Base-by-base conservation (phyloP, 1,284 basidiomycete species). In the Schizophyllum commune region DNA sequence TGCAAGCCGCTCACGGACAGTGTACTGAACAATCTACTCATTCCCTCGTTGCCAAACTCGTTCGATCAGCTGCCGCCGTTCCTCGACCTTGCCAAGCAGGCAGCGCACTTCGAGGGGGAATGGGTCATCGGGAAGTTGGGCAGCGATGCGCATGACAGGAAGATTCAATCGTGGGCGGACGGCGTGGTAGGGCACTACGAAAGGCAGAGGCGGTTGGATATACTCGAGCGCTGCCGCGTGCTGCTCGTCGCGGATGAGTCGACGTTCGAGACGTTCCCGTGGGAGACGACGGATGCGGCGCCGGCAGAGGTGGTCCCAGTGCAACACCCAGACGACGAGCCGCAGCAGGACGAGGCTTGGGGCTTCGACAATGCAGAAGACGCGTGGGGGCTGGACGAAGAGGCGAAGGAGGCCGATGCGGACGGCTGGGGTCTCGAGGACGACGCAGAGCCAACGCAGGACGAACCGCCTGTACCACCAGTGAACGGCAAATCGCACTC, bases 151-250 rank as follows among this genome's bases (percentile, higher is more conserved):
- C 53, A 21, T 21, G 27, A 55, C 53, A 2, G 53, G 20, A 15
- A 5, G 3, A 78, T 90, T 58, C 78, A 79, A 69, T 64, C 71
- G 5, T 92, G 90, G 90, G 81, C 79, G 3, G 79, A 83, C 59
- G 79, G 80, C 2, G 76, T 89, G 19, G 79, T 81, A 32, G 74
- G 79, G 2, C 91, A 92, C 71, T 92, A 91, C 68, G 90, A 91
- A 71, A 82, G 84, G 62, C 83, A 84, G 67, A 74, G 89, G 64
- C 79, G 90, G 7, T 73, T 82, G 32, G 76, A 79, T 58, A 81
- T 91, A 56, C 75, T 92, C n/a, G 82, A 87, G 51, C 70, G 70
- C 5, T 77, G 82, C 20, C 53, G 53, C 27, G 5, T 47, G 39
- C 39, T 11, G 9, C 13, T 17, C 9, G 39, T 47, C 2, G 39